Conservation (phyloP, 2,329 filamentous ascomycete species). For the Aspergillus arachidicola region DNA sequence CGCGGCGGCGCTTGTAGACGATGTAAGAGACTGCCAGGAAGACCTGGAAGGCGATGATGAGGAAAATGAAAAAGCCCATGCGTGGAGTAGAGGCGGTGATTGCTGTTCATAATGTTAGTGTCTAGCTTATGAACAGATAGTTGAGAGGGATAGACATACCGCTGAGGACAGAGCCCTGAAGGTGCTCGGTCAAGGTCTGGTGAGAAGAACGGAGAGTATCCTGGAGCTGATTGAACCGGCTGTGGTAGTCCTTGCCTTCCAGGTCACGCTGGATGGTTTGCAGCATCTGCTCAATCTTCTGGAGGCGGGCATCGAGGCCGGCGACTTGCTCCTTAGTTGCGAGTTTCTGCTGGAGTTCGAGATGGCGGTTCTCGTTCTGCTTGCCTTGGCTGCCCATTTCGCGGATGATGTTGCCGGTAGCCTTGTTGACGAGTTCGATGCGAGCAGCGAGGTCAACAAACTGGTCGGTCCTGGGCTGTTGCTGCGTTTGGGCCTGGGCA, state of each 20-base stretch:
- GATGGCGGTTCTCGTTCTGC: slow-evolving; percentile 56
- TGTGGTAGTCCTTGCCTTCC: slow-evolving; percentile 59
- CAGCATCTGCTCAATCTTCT: slow-evolving; percentile 57
- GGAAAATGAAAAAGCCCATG: slow-evolving; percentile 65
- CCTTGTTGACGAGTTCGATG: slow-evolving; percentile 64
- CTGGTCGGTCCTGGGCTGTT: slow-evolving; percentile 56
- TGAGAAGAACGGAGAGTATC: slow-evolving; percentile 57
- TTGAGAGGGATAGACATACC: slow-evolving; percentile 44
- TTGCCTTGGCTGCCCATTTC: slow-evolving; percentile 56
- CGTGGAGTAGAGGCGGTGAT: slow-evolving; percentile 58
- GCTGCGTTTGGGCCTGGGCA: slow-evolving; percentile 34
- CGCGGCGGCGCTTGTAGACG: slow-evolving; percentile 77
- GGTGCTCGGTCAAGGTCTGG: slow-evolving; percentile 52
- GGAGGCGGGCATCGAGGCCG: slow-evolving; percentile 50
- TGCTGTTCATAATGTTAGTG: slow-evolving; percentile 36
- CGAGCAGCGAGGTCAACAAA: slow-evolving; percentile 85
- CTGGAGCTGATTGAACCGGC: slow-evolving; percentile 57
- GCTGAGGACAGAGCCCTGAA: slow-evolving; percentile 53
- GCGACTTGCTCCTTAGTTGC: slow-evolving; percentile 42
- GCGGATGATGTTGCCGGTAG: slow-evolving; percentile 57
- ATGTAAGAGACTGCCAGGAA: slow-evolving; percentile 70
- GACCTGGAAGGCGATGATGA: slow-evolving; percentile 75
- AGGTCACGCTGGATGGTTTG: slow-evolving; percentile 56
- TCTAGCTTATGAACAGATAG: background rate
- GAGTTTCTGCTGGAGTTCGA: slow-evolving; percentile 50